phyloP scores from a whole-genome alignment of 2,329 filamentous ascomycete species.

The Cyclaneusma minus region DNA sequence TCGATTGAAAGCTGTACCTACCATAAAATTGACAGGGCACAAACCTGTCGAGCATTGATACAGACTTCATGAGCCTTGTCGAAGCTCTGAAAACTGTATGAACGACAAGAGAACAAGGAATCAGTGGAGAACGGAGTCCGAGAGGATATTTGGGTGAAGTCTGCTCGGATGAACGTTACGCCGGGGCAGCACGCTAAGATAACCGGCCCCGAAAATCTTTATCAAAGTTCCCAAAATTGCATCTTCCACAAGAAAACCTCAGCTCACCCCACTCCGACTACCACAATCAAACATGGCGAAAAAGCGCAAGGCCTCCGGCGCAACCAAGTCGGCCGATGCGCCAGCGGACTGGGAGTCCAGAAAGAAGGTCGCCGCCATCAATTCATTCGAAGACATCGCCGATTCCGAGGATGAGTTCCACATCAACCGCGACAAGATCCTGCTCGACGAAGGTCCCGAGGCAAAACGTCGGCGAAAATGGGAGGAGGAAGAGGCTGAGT shows the following conservation, averaged over 20 bases:
- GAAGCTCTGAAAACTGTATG: too few relatives aligned
- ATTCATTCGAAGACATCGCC: slow-evolving; percentile 68
- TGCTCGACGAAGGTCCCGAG: slow-evolving; percentile 67
- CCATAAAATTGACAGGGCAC: too few relatives aligned
- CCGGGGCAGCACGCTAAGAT: slow-evolving; percentile 4
- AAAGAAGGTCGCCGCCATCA: too few relatives aligned
- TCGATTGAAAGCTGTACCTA: too few relatives aligned
- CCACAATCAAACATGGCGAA: slow-evolving; percentile 34
- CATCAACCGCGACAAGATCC: slow-evolving; percentile 68
- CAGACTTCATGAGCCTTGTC: too few relatives aligned
- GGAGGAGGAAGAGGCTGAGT: slow-evolving; percentile 46
- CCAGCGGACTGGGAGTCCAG: too few relatives aligned
- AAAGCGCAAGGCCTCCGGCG: slow-evolving; percentile 55
- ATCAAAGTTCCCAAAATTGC: slow-evolving; percentile 2
- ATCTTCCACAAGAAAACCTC: background rate
- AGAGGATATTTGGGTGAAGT: too few relatives aligned
- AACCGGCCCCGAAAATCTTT: slow-evolving; percentile 4
- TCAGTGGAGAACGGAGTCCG: too few relatives aligned
- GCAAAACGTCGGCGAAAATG: slow-evolving; percentile 61
- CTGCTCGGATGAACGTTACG: background rate
- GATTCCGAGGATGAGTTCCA: slow-evolving; percentile 93
- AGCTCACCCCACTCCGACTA: slow-evolving; percentile 2
- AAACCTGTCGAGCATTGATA: too few relatives aligned
- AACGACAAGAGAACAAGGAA: too few relatives aligned
- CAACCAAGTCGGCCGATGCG: slow-evolving; percentile 26